Evolutionary conservation across 2,329 filamentous ascomycete genomes (phyloP).

Genomic region (Ophiostoma piceae): DNA sequence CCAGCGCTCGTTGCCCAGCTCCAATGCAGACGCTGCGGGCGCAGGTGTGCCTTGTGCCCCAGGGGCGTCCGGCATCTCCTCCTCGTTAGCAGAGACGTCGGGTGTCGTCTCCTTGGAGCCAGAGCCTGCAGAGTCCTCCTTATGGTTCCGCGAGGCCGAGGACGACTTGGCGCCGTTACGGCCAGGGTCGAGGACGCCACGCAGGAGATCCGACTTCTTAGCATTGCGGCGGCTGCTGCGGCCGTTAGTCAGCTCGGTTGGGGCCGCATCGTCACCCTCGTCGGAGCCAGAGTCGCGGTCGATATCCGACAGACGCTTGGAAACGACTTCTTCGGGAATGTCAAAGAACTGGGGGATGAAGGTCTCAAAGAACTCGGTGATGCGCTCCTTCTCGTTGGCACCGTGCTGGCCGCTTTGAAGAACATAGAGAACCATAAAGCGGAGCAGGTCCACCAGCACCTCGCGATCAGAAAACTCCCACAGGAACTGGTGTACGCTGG

Average conservation of each 20-base stretch:
- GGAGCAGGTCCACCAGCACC: constrained; percentile 58
- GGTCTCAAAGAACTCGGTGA: constrained; percentile 68
- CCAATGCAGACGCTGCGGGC: constrained; percentile 49
- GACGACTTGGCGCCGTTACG: constrained; percentile 57
- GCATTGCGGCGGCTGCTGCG: constrained; percentile 60
- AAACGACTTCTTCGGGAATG: constrained; percentile 63
- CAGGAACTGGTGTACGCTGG: constrained; percentile 60
- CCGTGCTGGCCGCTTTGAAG: constrained; percentile 66
- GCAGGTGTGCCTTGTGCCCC: constrained; percentile 34
- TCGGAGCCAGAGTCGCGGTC: constrained; percentile 69
- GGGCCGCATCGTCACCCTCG: constrained; percentile 66
- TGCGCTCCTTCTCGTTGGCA: constrained; percentile 65
- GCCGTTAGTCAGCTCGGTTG: constrained; percentile 65
- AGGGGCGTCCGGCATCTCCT: constrained; percentile 61
- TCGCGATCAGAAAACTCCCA: constrained; percentile 69
- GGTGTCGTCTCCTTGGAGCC: constrained; percentile 86
- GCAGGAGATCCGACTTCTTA: constrained; percentile 75
- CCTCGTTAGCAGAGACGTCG: constrained; percentile 73
- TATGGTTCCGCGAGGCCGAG: constrained; percentile 51
- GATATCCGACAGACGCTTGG: constrained; percentile 61
- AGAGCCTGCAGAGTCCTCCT: constrained; percentile 66
- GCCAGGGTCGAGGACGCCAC: constrained; percentile 75
- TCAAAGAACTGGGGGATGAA: constrained; percentile 75
- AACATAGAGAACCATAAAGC: constrained; percentile 59
- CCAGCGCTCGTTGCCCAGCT: constrained; percentile 61